Percentiles rank a stretch among this genome's conserved stretches.
Conservation (phyloP, 2,329 filamentous ascomycete species). For the Penicillium sp. region DNA sequence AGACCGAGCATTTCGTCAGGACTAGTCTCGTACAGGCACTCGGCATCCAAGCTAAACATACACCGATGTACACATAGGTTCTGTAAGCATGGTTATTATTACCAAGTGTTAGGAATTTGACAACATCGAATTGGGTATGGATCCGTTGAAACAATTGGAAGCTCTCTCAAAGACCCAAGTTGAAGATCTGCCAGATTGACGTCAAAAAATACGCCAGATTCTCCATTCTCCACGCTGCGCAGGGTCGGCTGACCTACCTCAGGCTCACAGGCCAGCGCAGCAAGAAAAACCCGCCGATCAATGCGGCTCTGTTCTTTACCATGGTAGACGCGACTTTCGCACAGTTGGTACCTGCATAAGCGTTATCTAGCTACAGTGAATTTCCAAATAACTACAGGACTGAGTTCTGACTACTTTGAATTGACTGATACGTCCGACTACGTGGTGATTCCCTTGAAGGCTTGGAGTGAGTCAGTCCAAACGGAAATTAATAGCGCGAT, state of each 20-base stretch:
- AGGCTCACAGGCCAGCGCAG: neutral
- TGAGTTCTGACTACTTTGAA: neutral
- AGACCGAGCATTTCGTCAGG: neutral
- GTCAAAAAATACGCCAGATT: neutral
- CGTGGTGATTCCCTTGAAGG: neutral
- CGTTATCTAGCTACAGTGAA: neutral
- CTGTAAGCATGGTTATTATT: neutral
- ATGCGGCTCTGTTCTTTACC: neutral
- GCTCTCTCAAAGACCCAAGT: neutral
- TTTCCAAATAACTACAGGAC: neutral
- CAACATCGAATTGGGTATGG: neutral
- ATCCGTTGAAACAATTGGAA: neutral
- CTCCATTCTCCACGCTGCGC: too few relatives aligned
- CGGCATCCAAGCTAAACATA: neutral
- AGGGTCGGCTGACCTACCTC: constrained; percentile 3
- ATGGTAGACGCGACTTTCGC: neutral
- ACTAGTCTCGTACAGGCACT: neutral
- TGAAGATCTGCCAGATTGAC: neutral
- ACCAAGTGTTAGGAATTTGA: neutral
- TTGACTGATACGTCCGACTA: neutral
- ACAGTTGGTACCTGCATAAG: neutral
- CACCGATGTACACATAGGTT: neutral
- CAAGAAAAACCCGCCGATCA: neutral
- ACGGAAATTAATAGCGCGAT: neutral
- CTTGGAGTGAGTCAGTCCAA: neutral